Conservation (phyloP, 257 asterid species). For the Fraxinus anomala region DNA sequence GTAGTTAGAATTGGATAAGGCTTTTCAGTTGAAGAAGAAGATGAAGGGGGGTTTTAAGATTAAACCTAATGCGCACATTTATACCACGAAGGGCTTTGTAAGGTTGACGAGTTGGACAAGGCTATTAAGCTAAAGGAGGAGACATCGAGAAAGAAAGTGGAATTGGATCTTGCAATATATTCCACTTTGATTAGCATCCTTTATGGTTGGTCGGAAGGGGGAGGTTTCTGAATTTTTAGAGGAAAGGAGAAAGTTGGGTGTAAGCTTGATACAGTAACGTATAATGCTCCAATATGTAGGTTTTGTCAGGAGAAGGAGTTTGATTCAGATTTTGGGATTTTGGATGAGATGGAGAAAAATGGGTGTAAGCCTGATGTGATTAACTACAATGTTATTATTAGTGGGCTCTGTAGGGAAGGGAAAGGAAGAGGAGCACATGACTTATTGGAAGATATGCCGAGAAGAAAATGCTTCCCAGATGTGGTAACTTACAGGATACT, state of each 20-base stretch:
- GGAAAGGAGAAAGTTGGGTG: constrained; percentile 64
- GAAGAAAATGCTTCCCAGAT: constrained; percentile 62
- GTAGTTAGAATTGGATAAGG: constrained; percentile 41
- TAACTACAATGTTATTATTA: constrained; percentile 61
- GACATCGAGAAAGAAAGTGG: constrained; percentile 56
- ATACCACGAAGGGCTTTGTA: constrained; percentile 67
- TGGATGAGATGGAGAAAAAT: constrained; percentile 63
- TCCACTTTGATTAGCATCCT: constrained; percentile 63
- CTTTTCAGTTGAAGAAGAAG: constrained; percentile 50
- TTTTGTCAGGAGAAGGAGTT: constrained; percentile 63
- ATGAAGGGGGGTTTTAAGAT: constrained; percentile 59
- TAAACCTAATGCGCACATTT: constrained; percentile 51
- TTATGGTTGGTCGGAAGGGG: constrained; percentile 51
- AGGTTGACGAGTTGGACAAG: constrained; percentile 32
- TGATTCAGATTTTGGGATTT: constrained; percentile 48
- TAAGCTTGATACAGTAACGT: constrained; percentile 55
- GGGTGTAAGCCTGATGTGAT: constrained; percentile 66
- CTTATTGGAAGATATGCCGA: constrained; percentile 74
- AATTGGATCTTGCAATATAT: constrained; percentile 58
- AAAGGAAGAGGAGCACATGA: constrained; percentile 59
- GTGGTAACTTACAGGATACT: constrained; percentile 60
- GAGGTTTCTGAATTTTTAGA: constrained; percentile 45
- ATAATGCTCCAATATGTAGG: constrained; percentile 64
- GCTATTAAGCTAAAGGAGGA: constrained; percentile 64
- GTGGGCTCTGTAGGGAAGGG: constrained; percentile 56